Evolutionary conservation across 352 stramenopile species (phyloP).

Genomic region (Phytopythium delawarense): DNA sequence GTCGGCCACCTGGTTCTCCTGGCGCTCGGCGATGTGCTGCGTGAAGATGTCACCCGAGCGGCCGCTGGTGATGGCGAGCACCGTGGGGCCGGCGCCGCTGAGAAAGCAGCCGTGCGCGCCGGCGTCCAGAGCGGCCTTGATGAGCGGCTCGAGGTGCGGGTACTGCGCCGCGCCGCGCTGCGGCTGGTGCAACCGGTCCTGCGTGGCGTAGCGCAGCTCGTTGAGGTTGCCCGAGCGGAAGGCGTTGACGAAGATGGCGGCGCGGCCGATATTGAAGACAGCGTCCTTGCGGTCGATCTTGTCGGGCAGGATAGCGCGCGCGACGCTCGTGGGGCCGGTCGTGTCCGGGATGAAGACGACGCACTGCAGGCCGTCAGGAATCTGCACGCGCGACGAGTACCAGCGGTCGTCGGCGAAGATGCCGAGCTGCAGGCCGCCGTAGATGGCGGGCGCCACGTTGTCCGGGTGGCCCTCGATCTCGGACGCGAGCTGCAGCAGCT

Average conservation of each 20-base stretch:
- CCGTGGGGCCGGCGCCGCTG: conserved; percentile 95
- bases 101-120: conserved; percentile 95
- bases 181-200: conserved; percentile 96
- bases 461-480: conserved; percentile 98
- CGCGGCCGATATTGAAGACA: conserved; percentile 96
- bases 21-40: conserved; percentile 87
- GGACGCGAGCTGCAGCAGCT: conserved; percentile 96
- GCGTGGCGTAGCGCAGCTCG: conserved; percentile 93
- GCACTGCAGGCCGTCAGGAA: conserved; percentile 95
- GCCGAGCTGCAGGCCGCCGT: conserved; percentile 96
- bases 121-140: conserved; percentile 93
- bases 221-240: conserved; percentile 96
- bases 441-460: conserved; percentile 98
- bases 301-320: conserved; percentile 89
- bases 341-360: conserved; percentile 99
- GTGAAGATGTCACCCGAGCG: conserved; percentile 98
- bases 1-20: conserved; percentile 92
- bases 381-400: conserved; percentile 96
- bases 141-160: conserved; percentile 95
- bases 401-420: conserved; percentile 94
- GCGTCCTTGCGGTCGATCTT: conserved; percentile 91
- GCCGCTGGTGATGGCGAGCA: conserved; percentile 97
- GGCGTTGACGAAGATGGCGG: conserved; percentile 97
- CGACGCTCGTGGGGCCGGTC: conserved; percentile 93
- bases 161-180: conserved; percentile 95